These are phyloP conservation scores for Powellomyces hirtus DNA, from an alignment of 192 early-diverging fungal genomes.

Conservation along the genomic window DNA sequence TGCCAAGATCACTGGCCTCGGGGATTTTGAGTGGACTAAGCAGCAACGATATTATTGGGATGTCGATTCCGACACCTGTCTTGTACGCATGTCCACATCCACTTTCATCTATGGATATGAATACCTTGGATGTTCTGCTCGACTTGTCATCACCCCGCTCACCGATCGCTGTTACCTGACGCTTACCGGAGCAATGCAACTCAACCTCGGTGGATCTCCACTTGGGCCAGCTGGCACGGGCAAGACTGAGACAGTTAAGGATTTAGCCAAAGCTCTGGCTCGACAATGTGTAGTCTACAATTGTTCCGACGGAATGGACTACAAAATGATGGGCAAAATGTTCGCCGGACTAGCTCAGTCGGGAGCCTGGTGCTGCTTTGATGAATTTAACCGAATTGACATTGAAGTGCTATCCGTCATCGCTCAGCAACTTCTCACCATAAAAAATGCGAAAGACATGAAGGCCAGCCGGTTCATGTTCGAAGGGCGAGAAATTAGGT, in stretches of 20 bases:
- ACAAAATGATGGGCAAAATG: constrained; percentile 71
- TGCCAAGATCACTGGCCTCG: constrained; percentile 37
- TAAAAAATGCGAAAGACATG: constrained; percentile 60
- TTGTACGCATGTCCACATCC: constrained; percentile 57
- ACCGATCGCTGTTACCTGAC: constrained; percentile 66
- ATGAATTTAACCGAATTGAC: constrained; percentile 66
- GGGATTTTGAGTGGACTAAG: constrained; percentile 64
- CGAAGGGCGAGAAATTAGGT: constrained; percentile 56
- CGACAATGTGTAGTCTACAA: constrained; percentile 65
- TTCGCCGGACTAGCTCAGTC: constrained; percentile 61
- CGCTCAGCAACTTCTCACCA: constrained; percentile 61
- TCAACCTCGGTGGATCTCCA: constrained; percentile 60
- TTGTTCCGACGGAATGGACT: constrained; percentile 64
- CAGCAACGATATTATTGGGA: constrained; percentile 66
- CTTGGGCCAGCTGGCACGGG: constrained; percentile 60
- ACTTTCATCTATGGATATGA: constrained; percentile 61
- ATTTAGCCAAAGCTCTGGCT: constrained; percentile 60
- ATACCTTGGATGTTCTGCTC: constrained; percentile 60
- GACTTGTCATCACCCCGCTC: constrained; percentile 60
- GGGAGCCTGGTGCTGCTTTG: constrained; percentile 65
- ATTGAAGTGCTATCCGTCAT: constrained; percentile 63
- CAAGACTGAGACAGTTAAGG: constrained; percentile 65
- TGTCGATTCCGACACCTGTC: constrained; percentile 55
- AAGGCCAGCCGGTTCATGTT: constrained; percentile 57
- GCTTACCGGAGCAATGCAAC: constrained; percentile 59